A percentile compares a stretch with the other conserved stretches of the same genome.
These are phyloP conservation scores for Byssoonygena ceratinophila DNA, from an alignment of 2,329 filamentous ascomycete genomes.

Conservation along the genomic window DNA sequence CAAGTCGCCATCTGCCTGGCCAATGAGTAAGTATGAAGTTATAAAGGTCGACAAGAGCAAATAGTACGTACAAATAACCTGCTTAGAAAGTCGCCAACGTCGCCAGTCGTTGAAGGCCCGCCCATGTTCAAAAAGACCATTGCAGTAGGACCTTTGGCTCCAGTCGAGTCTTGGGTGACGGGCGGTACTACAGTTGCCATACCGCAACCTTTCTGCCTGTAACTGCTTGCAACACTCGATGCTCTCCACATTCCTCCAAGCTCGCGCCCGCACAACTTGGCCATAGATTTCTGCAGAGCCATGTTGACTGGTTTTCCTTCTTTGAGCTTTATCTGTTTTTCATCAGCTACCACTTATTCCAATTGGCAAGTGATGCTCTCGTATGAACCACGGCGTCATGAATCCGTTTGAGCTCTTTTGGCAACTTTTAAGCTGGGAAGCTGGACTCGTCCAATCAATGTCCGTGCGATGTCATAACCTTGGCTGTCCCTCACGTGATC, in stretches of 20 bases:
- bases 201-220: constrained; percentile 18
- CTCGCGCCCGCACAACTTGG: constrained; percentile 6
- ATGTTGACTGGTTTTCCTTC: constrained; percentile 1
- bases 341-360: no score
- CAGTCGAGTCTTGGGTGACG: constrained; percentile 65
- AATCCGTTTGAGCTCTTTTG: no score
- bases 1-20: constrained; percentile 76
- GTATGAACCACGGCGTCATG: no score
- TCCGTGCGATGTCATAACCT: background rate
- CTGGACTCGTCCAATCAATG: background rate
- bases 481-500: constrained; percentile 1
- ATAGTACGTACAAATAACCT: constrained; percentile 66
- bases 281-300: constrained; percentile 12
- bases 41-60: background rate
- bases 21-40: constrained; percentile 2
- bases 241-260: constrained; percentile 4
- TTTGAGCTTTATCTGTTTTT: no score
- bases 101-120: constrained; percentile 74
- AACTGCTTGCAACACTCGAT: background rate
- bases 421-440: no score
- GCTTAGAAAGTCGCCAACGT: constrained; percentile 83
- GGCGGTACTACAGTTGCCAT: constrained; percentile 58
- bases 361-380: no score
- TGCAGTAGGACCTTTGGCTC: constrained; percentile 71
- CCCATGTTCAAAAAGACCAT: constrained; percentile 99